phyloP scores from a whole-genome alignment of 768 basidiomycete genomes.

The Kwoniella pini region DNA sequence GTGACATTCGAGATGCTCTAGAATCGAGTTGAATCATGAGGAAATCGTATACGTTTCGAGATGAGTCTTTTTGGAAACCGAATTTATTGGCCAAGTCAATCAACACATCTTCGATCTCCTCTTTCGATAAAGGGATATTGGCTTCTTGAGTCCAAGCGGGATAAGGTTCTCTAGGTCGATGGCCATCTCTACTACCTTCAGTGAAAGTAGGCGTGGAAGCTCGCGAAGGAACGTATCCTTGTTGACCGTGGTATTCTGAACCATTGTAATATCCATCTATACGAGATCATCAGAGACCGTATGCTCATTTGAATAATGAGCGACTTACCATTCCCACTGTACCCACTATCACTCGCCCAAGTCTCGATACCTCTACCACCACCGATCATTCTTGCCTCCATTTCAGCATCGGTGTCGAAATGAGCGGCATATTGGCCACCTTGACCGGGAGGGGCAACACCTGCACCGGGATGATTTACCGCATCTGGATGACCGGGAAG shows the following conservation, averaged over 20 bases:
- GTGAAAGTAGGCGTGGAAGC: slow-evolving; percentile 72
- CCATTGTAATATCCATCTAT: slow-evolving; percentile 30
- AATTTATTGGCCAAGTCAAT: slow-evolving; percentile 98
- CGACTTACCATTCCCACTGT: slow-evolving; percentile 34
- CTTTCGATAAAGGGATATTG: slow-evolving; percentile 95
- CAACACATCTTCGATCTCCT: slow-evolving; percentile 98
- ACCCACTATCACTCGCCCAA: slow-evolving; percentile 52
- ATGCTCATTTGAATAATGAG: not conserved
- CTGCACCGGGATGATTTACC: slow-evolving; percentile 32
- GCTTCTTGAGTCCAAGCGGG: slow-evolving; percentile 92
- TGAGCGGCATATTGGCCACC: slow-evolving; percentile 44
- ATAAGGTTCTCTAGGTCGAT: slow-evolving; percentile 70
- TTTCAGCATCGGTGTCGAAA: slow-evolving; percentile 49
- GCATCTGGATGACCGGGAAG: slow-evolving; percentile 18
- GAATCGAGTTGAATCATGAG: slow-evolving; percentile 97
- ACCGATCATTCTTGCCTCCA: slow-evolving; percentile 46
- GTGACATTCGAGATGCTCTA: slow-evolving; percentile 94
- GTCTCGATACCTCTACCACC: slow-evolving; percentile 51
- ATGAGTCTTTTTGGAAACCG: slow-evolving; percentile 86
- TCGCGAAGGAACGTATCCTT: slow-evolving; percentile 62
- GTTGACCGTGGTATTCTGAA: slow-evolving; percentile 43
- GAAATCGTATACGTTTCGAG: slow-evolving; percentile 76
- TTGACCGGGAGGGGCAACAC: slow-evolving; percentile 38
- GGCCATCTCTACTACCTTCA: slow-evolving; percentile 64
- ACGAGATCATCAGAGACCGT: not conserved